phyloP scores from a whole-genome alignment of 306 rosid species.

The Trifolium repens region DNA sequence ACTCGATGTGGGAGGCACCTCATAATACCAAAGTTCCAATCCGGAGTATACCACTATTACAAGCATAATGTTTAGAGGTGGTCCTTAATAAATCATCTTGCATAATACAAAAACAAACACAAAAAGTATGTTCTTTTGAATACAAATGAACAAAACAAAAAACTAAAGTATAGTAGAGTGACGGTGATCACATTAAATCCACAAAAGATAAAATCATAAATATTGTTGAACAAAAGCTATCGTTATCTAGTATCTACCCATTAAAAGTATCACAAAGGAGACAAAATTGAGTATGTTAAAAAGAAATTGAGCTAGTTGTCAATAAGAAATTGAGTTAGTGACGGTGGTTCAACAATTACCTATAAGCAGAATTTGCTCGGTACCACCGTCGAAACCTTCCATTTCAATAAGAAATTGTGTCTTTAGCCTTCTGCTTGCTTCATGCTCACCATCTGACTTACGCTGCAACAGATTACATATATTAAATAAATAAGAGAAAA shows the following conservation, averaged over 20 bases:
- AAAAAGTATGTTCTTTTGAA: slow-evolving; percentile 10
- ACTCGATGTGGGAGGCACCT: neutral
- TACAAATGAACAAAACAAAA: neutral
- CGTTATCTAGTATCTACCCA: neutral
- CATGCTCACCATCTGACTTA: slow-evolving; percentile 97
- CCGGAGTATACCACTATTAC: neutral
- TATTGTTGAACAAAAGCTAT: slow-evolving; percentile 1
- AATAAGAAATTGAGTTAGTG: slow-evolving; percentile 27
- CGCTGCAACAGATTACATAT: slow-evolving; percentile 60
- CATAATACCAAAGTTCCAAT: neutral
- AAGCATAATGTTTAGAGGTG: neutral
- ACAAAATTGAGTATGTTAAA: slow-evolving; percentile 6
- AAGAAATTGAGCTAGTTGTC: slow-evolving; percentile 27
- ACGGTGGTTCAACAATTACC: slow-evolving; percentile 60
- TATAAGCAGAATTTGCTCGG: slow-evolving; percentile 85
- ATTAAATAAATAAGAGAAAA: neutral
- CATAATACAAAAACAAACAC: slow-evolving; percentile 12
- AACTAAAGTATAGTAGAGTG: neutral
- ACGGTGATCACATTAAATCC: slow-evolving; percentile 7
- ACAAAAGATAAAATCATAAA: slow-evolving; percentile 16
- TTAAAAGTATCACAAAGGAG: slow-evolving; percentile 12
- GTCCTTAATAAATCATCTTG: slow-evolving; percentile 25
- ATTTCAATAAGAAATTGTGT: slow-evolving; percentile 98
- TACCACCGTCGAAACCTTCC: slow-evolving; percentile 94
- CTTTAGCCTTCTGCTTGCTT: slow-evolving; percentile 95